These are phyloP conservation scores for Zygosaccharomyces pseudorouxii DNA, from an alignment of 805 yeast genomes.

Conservation along the genomic window DNA sequence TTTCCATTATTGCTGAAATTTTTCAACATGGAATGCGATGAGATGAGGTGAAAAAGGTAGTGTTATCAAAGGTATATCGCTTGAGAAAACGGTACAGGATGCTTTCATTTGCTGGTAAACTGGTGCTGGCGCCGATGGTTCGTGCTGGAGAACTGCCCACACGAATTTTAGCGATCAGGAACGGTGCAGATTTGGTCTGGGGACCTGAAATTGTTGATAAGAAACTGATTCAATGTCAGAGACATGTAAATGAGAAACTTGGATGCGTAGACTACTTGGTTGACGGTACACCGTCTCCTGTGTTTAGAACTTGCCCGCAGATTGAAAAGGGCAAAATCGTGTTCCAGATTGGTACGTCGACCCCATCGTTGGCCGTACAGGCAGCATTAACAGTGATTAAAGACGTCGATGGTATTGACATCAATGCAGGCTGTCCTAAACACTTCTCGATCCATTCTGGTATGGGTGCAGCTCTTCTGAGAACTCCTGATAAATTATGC, in stretches of 20 bases:
- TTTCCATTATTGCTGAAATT: background rate
- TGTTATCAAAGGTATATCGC: background rate
- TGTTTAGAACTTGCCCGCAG: conserved; percentile 67
- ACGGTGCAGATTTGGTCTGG: conserved; percentile 97
- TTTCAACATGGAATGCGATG: conserved; percentile 8
- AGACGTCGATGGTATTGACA: conserved; percentile 90
- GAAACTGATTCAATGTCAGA: conserved; percentile 64
- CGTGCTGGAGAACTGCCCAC: conserved; percentile 93
- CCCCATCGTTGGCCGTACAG: conserved; percentile 77
- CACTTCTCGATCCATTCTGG: conserved; percentile 93
- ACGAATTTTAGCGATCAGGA: conserved; percentile 66
- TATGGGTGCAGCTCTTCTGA: conserved; percentile 92
- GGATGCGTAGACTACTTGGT: conserved; percentile 57
- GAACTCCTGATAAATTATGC: conserved; percentile 74
- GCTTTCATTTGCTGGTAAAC: conserved; percentile 69
- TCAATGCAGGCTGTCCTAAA: conserved; percentile 96
- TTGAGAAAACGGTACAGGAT: conserved; percentile 28
- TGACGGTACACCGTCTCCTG: conserved; percentile 30
- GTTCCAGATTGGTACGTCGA: conserved; percentile 87
- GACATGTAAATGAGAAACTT: conserved; percentile 53
- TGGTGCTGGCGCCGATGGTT: conserved; percentile 95
- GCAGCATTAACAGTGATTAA: conserved; percentile 77
- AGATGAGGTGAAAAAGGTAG: background rate
- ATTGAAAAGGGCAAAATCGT: conserved; percentile 64
- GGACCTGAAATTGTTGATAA: conserved; percentile 90